Percentiles rank a stretch among this genome's conserved stretches.
Conservation (phyloP, 1,284 basidiomycete species). For the Ganoderma lingzhi region DNA sequence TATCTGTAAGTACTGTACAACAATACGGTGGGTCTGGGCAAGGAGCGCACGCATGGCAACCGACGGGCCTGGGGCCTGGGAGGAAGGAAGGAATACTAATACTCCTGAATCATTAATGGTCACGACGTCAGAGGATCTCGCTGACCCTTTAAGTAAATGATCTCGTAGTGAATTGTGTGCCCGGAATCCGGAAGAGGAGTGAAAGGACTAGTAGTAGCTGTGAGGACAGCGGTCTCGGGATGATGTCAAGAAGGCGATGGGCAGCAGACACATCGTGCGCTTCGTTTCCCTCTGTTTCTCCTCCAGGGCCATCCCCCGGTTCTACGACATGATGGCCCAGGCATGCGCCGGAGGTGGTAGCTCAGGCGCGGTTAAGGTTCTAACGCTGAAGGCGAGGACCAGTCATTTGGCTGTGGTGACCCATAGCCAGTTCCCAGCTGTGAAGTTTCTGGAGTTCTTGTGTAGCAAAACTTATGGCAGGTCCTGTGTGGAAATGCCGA, state of each 20-base stretch:
- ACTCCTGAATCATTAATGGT: neutral
- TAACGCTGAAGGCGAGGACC: neutral
- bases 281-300: neutral
- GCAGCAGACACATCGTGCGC: neutral
- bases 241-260: conserved; percentile 18
- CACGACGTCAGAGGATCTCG: neutral
- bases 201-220: neutral
- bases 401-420: neutral
- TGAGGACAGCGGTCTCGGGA: neutral
- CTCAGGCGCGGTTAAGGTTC: neutral
- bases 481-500: neutral
- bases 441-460: neutral
- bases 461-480: neutral
- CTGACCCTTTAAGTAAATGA: neutral
- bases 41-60: too few relatives aligned
- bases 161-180: neutral
- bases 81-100: neutral
- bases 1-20: neutral
- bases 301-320: neutral
- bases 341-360: neutral
- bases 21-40: neutral
- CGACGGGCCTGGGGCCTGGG: neutral
- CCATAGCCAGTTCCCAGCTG: neutral
- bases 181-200: neutral
- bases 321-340: too few relatives aligned